Evolutionary conservation across 306 rosid species (phyloP), one percentile per base, ranked within the genome.

Genomic region (Trifolium subterraneum): DNA sequence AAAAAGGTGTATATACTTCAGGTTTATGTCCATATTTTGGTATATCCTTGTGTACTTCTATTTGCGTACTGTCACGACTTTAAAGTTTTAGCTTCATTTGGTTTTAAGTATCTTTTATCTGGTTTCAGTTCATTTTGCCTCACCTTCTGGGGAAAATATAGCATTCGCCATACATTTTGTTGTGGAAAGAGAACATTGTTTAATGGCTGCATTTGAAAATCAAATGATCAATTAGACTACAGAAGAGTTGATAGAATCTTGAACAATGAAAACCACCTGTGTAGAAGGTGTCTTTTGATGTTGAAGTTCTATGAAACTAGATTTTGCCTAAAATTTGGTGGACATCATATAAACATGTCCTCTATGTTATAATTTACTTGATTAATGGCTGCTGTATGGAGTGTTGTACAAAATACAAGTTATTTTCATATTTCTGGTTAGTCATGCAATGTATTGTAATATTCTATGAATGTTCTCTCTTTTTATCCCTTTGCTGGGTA

Each of bases 181-280:
- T 58, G 73, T 10, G 25, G 29, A 23, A 75, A 42, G 4, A 56
- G 41, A 31, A 70, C 31, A 71, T 64, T 54, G 33, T 35, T 36
- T 22, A 76, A 50, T 52, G 51, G 25, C 68, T 61, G 67, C 76
- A 55, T 72, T n/a, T 70, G 31, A 70, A 74, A 22, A 51, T 64
- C 44, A 74, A 48, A 19, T 39, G 58, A 61, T 20, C 20, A 64
- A 70, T 38, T 41, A 51, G 31, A 44, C 31, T 55, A 64, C 18
- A 10, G 59, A 67, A 18, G 7, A 11, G 59, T 71, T 12, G 36
- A 15, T 70, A 50, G 51, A 60, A 64, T 50, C 70, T 45, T 65
- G 41, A 44, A 44, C 58, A 18, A 22, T 13, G 27, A 60, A 61
- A 36, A 61, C 58, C 58, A 54, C 64, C 13, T 5, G 39, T 23